phyloP scores from a whole-genome alignment of 495 filamentous ascomycete species.

The Aspergillus indologenus region DNA sequence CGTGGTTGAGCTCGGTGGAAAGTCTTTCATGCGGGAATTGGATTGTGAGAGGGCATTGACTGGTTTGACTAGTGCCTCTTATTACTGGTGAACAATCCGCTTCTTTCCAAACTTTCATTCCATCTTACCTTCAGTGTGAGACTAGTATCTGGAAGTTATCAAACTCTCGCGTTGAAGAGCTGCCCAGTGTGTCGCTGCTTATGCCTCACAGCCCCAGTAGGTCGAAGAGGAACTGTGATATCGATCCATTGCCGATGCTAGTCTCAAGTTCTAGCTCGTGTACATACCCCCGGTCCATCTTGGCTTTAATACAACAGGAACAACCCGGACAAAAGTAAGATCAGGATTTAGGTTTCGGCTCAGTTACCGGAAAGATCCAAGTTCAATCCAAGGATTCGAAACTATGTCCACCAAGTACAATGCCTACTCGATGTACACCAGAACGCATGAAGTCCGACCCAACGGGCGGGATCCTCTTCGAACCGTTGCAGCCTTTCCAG shows the following conservation, averaged over 20 bases:
- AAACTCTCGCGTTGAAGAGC: neutral
- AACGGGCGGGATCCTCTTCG: neutral
- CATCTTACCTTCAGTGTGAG: neutral
- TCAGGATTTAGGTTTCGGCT: too few species aligned
- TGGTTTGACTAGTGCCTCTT: constrained; percentile 23
- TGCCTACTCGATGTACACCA: too few species aligned
- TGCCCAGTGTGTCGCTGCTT: neutral
- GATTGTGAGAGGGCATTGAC: constrained; percentile 21
- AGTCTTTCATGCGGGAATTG: constrained; percentile 19
- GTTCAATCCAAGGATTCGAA: too few species aligned
- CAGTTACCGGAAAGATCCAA: too few species aligned
- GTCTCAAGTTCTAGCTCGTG: too few species aligned
- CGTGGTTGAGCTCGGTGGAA: constrained; percentile 19
- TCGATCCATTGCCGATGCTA: too few species aligned
- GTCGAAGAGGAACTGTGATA: too few species aligned
- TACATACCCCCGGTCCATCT: too few species aligned
- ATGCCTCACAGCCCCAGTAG: neutral
- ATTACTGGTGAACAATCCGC: constrained; percentile 19
- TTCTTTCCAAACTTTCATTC: constrained; percentile 5
- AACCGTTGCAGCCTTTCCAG: neutral
- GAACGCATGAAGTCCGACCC: too few species aligned
- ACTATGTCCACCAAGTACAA: too few species aligned
- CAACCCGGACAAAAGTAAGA: too few species aligned
- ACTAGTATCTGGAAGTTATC: neutral
- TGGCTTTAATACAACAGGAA: too few species aligned